Base-by-base conservation (phyloP, 2,329 filamentous ascomycete genomes). In the Claviceps purpurea region DNA sequence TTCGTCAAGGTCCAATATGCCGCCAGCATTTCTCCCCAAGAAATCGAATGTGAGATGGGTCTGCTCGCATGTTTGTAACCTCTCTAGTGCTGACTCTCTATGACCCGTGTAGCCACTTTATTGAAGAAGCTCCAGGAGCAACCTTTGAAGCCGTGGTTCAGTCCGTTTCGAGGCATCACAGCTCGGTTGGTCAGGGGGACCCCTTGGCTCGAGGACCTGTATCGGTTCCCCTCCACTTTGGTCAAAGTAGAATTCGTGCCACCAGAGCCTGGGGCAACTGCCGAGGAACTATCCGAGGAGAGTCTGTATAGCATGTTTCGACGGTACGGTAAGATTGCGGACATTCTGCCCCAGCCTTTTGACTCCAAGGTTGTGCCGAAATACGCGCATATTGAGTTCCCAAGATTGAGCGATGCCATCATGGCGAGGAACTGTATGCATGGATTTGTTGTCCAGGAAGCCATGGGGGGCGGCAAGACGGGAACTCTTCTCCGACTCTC, bases 361-460 rank as follows among this genome's bases (percentile, higher is more conserved):
- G 90, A 95, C 61, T 95, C 89, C 11, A 96, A 96, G 66, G 73
- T 89, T 1, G 62, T 86, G 2, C 91, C 93, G 0, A 84, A 82
- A 60, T 95, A 81, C 65, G 89, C 90, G 0, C 79, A 82, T 50
- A 68, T 97, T 22, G 86, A 89, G 61, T 97, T 93, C 60, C 74
- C 79, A 1, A 75, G 78, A 7, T 74, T 86, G 14, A 78, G 86
- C 39, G 84, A 87, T 61, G 85, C 89, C 6, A 85, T 94, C 52
- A 89, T 93, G 80, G 89, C 90, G 0, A 84, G 87, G 59, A 95
- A 95, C 61, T 97, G 91, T 62, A 76, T 96, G 70, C 93, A 98
- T 65, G 90, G 91, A 0, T 86, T 86, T 55, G 73, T 83, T 2
- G 79, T 95, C 1, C 66, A 74, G 0, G 84, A 89, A 59, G 73